These are phyloP conservation scores for Sicyos baderoa DNA, from an alignment of 306 rosid species.

Conservation along the genomic window DNA sequence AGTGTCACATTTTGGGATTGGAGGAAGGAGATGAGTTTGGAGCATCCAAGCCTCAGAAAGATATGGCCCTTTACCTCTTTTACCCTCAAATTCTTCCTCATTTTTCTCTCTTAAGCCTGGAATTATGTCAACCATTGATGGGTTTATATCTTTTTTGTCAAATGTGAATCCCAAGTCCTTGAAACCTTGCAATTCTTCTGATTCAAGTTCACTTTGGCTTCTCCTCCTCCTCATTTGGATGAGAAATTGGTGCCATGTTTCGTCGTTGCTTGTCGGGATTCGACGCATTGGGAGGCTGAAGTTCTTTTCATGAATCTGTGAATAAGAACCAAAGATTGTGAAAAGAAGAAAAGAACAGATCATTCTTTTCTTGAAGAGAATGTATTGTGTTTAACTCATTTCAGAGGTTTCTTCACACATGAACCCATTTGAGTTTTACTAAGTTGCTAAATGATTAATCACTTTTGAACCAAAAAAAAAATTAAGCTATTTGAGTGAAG, in stretches of 20 bases:
- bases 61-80: conserved; percentile 56
- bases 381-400: no score
- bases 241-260: conserved; percentile 32
- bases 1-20: conserved; percentile 51
- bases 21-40: conserved; percentile 44
- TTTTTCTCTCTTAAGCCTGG: conserved; percentile 73
- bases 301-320: conserved; percentile 36
- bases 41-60: conserved; percentile 82
- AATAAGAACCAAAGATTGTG: conserved; percentile 11
- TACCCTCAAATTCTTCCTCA: conserved; percentile 38
- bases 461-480: no score
- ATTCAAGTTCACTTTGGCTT: conserved; percentile 66
- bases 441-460: no score
- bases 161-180: conserved; percentile 86
- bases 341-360: not conserved
- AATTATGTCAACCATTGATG: conserved; percentile 55
- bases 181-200: conserved; percentile 84
- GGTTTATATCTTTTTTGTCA: conserved; percentile 50
- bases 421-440: no score
- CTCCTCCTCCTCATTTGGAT: conserved; percentile 42
- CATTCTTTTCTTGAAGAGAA: not conserved
- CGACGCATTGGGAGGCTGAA: conserved; percentile 44
- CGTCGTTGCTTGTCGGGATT: conserved; percentile 29
- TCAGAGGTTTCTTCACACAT: no score
- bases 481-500: no score